Conservation (phyloP, 2,329 filamentous ascomycete genomes). For the Cercospora zeae-maydis region DNA sequence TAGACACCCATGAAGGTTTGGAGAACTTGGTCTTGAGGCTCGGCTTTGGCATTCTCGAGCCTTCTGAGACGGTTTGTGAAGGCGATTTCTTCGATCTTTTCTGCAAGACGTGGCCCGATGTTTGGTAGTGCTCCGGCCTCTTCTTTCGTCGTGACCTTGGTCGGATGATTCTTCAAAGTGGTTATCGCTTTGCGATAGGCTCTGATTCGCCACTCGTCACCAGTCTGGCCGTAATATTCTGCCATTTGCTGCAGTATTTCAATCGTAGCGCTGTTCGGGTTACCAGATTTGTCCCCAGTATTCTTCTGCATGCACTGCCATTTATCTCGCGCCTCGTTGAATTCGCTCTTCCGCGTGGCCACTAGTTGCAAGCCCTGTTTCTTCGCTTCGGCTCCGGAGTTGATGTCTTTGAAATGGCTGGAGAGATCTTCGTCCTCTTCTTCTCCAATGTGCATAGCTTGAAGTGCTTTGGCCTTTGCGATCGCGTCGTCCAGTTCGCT, state of each 20-base stretch:
- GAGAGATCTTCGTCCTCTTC: constrained; percentile 36
- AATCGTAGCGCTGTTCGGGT: constrained; percentile 74
- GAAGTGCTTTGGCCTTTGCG: constrained; percentile 56
- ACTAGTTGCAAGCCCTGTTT: constrained; percentile 7
- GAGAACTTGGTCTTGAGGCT: constrained; percentile 63
- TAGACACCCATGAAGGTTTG: constrained; percentile 75
- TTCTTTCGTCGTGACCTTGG: constrained; percentile 63
- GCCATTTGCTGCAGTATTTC: constrained; percentile 74
- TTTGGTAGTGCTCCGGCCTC: constrained; percentile 65
- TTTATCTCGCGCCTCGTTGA: constrained; percentile 35
- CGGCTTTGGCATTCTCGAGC: constrained; percentile 65
- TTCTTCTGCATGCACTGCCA: constrained; percentile 61
- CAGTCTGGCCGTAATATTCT: constrained; percentile 69
- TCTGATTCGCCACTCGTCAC: constrained; percentile 70
- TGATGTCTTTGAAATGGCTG: constrained; percentile 28
- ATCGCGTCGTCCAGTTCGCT: constrained; percentile 66
- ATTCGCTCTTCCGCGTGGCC: constrained; percentile 26
- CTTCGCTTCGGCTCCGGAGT: constrained; percentile 14
- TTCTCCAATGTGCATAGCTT: constrained; percentile 51
- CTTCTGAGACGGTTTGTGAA: constrained; percentile 67
- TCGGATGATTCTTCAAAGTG: constrained; percentile 64
- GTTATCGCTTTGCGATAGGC: constrained; percentile 75
- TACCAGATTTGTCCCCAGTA: constrained; percentile 45
- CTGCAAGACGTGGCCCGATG: constrained; percentile 69
- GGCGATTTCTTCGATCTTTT: constrained; percentile 87